Evolutionary conservation across 225 moss, liverwort and hornwort species (phyloP).

Genomic region (Physcomitrium patens): DNA sequence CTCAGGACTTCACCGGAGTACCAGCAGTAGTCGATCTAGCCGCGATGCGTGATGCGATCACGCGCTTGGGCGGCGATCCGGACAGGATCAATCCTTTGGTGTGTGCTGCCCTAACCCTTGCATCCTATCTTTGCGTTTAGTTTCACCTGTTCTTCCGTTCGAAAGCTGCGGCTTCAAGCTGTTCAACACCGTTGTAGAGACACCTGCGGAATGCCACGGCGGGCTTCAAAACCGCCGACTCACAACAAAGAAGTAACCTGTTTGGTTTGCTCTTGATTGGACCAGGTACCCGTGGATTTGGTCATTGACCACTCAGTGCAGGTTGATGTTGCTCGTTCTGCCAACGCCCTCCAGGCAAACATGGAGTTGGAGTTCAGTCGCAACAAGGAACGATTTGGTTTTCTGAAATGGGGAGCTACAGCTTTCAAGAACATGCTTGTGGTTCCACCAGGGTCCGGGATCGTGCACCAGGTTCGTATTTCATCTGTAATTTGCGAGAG

Average conservation of each 20-base stretch:
- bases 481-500: constrained; percentile 1
- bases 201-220: constrained; percentile 1
- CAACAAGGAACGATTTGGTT: constrained; percentile 92
- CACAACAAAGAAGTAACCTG: constrained; percentile 12
- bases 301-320: constrained; percentile 99
- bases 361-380: constrained; percentile 91
- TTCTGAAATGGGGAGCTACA: constrained; percentile 97
- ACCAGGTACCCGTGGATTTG: constrained; percentile 92
- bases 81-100: constrained; percentile 95
- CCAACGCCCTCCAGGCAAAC: constrained; percentile 75
- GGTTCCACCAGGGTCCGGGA: constrained; percentile 96
- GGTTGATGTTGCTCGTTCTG: constrained; percentile 81
- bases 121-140: neutral
- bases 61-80: constrained; percentile 82
- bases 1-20: constrained; percentile 93
- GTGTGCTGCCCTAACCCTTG: constrained; percentile 31
- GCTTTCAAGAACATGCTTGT: constrained; percentile 98
- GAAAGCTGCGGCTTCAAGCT: constrained; percentile 5
- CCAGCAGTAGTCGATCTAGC: constrained; percentile 95
- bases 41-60: constrained; percentile 95
- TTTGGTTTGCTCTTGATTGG: constrained; percentile 24
- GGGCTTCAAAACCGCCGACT: neutral
- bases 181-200: neutral
- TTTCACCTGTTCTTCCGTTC: neutral
- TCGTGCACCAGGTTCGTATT: constrained; percentile 86